Evolutionary conservation across 2,329 filamentous ascomycete genomes (phyloP), one percentile per base, ranked within the genome.

Genomic region (Colletotrichum sp.): DNA sequence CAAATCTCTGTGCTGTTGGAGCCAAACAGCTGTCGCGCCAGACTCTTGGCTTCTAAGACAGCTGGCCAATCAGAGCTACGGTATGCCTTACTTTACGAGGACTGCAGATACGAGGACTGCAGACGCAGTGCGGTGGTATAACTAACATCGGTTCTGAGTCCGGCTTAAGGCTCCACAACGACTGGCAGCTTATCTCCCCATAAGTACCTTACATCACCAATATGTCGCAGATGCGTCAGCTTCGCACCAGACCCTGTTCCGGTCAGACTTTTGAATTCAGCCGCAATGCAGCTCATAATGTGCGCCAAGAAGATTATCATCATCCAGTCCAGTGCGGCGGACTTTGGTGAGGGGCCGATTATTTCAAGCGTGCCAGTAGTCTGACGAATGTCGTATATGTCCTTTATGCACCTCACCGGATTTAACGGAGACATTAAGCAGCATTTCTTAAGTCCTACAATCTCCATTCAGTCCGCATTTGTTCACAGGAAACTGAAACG

Each of bases 161-260:
- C 39, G 16, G 16, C 39, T 43, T 4, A n/a, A 5, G 18, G 5
- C 1, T 43, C 39, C 39, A 43, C 5, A 43, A 1, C 39, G 16
- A 3, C 16, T 10, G 1, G 8, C 39, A 43, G 18, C 39, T 43
- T 6, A n/a, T n/a, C 2, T n/a, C 18, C 39, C 18, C 2, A 43
- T 1, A 2, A 43, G 39, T n/a, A 10, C 5, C 28, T 30, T 30
- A 30, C 28, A 43, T 43, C 39, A 43, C 0, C 5, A 43, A n/a
- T 43, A 12, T 4, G 18, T 2, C 9, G 18, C 9, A 43, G 39
- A 43, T 43, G 4, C 39, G 39, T 43, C 39, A 43, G 18, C 39
- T 10, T 43, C 39, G 1, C 0, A 12, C 39, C 0, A n/a, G 18
- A 43, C 18, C 39, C 3, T 3, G 3, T 1, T 43, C 18, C 18